These are phyloP conservation scores for Thinopyrum elongatum DNA, from an alignment of 176 grass and related monocot genomes.

Conservation along the genomic window DNA sequence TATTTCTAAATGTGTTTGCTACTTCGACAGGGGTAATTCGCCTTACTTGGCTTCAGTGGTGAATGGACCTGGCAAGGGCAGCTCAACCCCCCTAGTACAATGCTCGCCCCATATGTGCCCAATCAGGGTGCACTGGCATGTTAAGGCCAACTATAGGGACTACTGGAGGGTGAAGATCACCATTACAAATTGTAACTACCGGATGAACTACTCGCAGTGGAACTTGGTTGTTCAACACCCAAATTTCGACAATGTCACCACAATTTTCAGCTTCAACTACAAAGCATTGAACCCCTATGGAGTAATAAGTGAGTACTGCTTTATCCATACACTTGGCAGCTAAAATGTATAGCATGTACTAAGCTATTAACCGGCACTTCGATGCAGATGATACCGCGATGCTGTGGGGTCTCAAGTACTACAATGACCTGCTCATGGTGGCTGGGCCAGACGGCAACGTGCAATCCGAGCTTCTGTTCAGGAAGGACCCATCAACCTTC, in stretches of 20 bases:
- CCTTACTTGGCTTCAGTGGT: constrained; percentile 59
- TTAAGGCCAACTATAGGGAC: constrained; percentile 67
- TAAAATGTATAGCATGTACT: not conserved
- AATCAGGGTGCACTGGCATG: constrained; percentile 87
- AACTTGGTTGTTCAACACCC: constrained; percentile 71
- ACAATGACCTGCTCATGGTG: constrained; percentile 70
- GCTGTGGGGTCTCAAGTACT: constrained; percentile 76
- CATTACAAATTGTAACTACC: constrained; percentile 72
- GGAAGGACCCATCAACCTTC: constrained; percentile 44
- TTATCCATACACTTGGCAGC: not conserved
- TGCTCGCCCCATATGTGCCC: constrained; percentile 78
- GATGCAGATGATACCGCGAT: constrained; percentile 71
- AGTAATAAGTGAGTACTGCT: constrained; percentile 68
- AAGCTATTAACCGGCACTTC: not conserved
- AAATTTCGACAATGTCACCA: constrained; percentile 66
- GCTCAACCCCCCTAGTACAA: constrained; percentile 51
- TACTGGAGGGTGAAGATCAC: constrained; percentile 75
- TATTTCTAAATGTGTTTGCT: not conserved
- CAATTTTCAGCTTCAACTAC: constrained; percentile 76
- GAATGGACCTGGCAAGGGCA: constrained; percentile 50
- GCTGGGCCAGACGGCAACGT: constrained; percentile 67
- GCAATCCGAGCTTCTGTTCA: constrained; percentile 63
- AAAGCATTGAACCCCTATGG: constrained; percentile 56
- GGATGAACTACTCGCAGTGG: constrained; percentile 82
- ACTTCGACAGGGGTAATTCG: constrained; percentile 47